These are phyloP conservation scores for Cucurbita pepo DNA, from an alignment of 306 rosid genomes.

Conservation along the genomic window DNA sequence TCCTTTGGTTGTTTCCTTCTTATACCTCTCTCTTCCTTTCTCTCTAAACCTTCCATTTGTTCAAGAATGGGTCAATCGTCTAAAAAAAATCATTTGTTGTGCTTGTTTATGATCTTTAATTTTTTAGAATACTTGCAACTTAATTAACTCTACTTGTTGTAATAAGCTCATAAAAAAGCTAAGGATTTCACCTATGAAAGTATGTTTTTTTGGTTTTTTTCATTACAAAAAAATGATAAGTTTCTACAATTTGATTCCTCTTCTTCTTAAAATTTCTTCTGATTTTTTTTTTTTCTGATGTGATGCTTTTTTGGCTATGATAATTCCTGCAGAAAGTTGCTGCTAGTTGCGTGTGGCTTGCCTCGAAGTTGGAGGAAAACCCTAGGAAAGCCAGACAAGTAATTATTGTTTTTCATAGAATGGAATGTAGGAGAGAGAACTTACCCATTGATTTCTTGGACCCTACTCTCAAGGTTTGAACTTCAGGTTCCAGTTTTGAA, in stretches of 20 bases:
- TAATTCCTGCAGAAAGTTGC: conserved; percentile 71
- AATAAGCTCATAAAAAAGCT: neutral
- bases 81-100: neutral
- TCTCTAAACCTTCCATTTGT: neutral
- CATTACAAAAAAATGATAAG: neutral
- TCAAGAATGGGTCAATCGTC: neutral
- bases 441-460: conserved; percentile 69
- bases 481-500: neutral
- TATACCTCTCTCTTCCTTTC: neutral
- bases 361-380: conserved; percentile 85
- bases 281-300: neutral
- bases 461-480: conserved; percentile 58
- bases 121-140: neutral
- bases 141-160: neutral
- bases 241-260: neutral
- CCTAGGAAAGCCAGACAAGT: conserved; percentile 90
- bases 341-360: conserved; percentile 94
- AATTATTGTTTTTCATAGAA: conserved; percentile 74
- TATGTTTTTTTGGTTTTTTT: neutral
- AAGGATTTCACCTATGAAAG: neutral
- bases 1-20: neutral
- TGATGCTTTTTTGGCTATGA: neutral
- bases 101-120: neutral
- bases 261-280: neutral
- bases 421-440: conserved; percentile 93